phyloP scores from a whole-genome alignment of 2,329 filamentous ascomycete genomes.

The Pseudocercospora macadamiae region DNA sequence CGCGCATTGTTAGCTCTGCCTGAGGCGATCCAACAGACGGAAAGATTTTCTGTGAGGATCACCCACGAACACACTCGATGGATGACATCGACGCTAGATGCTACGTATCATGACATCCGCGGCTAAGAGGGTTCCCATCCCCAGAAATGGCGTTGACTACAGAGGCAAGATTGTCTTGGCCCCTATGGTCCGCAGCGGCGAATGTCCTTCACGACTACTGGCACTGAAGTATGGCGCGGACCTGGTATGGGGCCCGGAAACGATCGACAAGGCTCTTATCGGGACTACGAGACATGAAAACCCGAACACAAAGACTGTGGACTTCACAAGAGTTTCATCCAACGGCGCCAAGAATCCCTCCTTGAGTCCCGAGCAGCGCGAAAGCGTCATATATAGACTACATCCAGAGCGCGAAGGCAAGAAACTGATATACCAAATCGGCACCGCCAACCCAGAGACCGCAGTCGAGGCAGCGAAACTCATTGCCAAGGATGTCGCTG shows the following conservation, averaged over 20 bases:
- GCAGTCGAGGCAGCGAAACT: slow-evolving; percentile 84
- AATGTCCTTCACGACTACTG: slow-evolving; percentile 84
- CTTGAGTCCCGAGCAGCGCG: slow-evolving; percentile 52
- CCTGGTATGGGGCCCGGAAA: slow-evolving; percentile 96
- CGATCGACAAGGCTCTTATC: slow-evolving; percentile 88
- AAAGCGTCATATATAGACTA: slow-evolving; percentile 79
- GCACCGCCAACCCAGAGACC: slow-evolving; percentile 78
- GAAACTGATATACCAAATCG: slow-evolving; percentile 86
- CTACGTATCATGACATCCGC: slow-evolving; percentile 39
- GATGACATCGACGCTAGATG: slow-evolving; percentile 31
- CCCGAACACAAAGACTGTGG: slow-evolving; percentile 74
- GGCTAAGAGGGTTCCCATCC: slow-evolving; percentile 73
- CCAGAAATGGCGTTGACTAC: slow-evolving; percentile 87
- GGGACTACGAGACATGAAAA: slow-evolving; percentile 81
- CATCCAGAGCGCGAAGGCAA: slow-evolving; percentile 75
- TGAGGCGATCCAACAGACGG: too few species aligned
- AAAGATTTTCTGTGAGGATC: too few species aligned
- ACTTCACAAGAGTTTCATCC: slow-evolving; percentile 78
- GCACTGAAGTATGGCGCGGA: slow-evolving; percentile 95
- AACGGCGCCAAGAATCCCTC: slow-evolving; percentile 66
- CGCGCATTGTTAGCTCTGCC: too few species aligned
- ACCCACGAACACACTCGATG: slow-evolving; percentile 1
- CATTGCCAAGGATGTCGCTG: slow-evolving; percentile 83
- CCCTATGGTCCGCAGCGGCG: slow-evolving; percentile 88
- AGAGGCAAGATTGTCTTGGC: slow-evolving; percentile 91